Conservation (phyloP, 768 basidiomycete genomes). For the Suillus americanus region DNA sequence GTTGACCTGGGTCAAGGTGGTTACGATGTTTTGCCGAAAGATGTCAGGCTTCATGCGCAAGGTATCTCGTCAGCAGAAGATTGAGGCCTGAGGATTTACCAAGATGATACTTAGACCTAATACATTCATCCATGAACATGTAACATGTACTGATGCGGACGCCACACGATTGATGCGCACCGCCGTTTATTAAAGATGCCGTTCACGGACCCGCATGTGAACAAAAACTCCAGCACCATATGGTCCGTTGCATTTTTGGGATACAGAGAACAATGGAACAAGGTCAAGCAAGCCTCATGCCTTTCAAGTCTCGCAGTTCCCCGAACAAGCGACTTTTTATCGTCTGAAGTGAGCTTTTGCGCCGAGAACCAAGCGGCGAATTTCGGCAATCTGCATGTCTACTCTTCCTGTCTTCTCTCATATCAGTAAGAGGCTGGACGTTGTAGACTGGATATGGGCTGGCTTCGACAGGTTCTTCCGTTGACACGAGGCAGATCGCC, state of each 20-base stretch:
- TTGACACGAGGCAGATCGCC: constrained; percentile 1
- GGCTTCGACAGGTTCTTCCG: constrained; percentile 2
- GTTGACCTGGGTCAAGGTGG: constrained; percentile 81
- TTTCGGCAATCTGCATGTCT: constrained; percentile 2
- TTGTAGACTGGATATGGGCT: neutral
- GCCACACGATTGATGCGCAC: neutral
- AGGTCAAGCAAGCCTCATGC: neutral
- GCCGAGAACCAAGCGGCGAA: neutral
- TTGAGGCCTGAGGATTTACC: constrained; percentile 5
- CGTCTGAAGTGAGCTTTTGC: neutral
- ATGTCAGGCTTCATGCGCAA: constrained; percentile 29
- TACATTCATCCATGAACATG: constrained; percentile 2
- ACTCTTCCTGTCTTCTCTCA: neutral
- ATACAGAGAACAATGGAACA: neutral
- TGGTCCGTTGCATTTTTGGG: neutral
- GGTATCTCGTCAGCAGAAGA: constrained; percentile 14
- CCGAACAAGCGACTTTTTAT: neutral
- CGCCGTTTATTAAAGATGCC: constrained; percentile 11
- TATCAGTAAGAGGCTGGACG: neutral
- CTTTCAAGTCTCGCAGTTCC: neutral
- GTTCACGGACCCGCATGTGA: constrained; percentile 16
- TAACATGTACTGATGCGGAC: neutral
- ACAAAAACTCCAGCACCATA: constrained; percentile 4
- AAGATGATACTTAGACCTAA: neutral
- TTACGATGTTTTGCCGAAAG: constrained; percentile 74